These are phyloP conservation scores for Pinus tabuliformis DNA, from an alignment of 75 land plant species.

Conservation along the genomic window DNA sequence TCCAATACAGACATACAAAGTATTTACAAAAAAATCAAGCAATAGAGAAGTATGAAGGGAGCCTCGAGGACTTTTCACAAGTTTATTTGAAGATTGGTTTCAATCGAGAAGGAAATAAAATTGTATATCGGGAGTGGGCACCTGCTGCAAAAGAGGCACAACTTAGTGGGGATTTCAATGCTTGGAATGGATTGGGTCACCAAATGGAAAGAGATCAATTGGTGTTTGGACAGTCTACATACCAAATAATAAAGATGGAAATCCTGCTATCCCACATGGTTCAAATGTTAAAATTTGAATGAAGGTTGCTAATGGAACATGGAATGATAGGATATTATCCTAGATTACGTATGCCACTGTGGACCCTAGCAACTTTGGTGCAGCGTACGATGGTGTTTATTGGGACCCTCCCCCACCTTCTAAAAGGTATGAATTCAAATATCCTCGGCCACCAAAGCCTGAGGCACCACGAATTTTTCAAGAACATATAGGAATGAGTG, in stretches of 20 bases:
- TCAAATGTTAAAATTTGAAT: too few relatives aligned
- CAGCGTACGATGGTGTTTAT: slow-evolving; percentile 90
- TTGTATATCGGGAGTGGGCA: slow-evolving; percentile 91
- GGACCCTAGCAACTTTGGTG: slow-evolving; percentile 72
- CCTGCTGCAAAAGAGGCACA: slow-evolving; percentile 67
- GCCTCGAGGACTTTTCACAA: slow-evolving; percentile 84
- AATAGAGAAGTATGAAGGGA: slow-evolving; percentile 81
- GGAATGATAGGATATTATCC: too few relatives aligned
- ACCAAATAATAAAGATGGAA: too few relatives aligned
- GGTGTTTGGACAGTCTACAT: slow-evolving; percentile 6
- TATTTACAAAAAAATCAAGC: slow-evolving; percentile 51
- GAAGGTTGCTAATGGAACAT: too few relatives aligned
- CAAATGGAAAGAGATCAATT: slow-evolving; percentile 71
- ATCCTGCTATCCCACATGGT: too few relatives aligned
- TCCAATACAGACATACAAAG: slow-evolving; percentile 48
- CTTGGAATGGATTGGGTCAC: slow-evolving; percentile 41
- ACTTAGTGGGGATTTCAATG: slow-evolving; percentile 90
- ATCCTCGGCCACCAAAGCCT: too few relatives aligned
- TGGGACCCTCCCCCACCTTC: slow-evolving; percentile 85
- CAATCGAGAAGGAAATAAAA: slow-evolving; percentile 63
- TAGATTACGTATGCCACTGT: not conserved
- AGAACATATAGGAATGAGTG: too few relatives aligned
- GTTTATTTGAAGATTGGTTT: slow-evolving; percentile 93
- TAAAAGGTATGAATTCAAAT: too few relatives aligned
- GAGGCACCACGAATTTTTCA: too few relatives aligned